Evolutionary conservation across 139 green algal species (phyloP), one percentile per base, ranked within the genome.

Genomic region (Nannochloris sp.): DNA sequence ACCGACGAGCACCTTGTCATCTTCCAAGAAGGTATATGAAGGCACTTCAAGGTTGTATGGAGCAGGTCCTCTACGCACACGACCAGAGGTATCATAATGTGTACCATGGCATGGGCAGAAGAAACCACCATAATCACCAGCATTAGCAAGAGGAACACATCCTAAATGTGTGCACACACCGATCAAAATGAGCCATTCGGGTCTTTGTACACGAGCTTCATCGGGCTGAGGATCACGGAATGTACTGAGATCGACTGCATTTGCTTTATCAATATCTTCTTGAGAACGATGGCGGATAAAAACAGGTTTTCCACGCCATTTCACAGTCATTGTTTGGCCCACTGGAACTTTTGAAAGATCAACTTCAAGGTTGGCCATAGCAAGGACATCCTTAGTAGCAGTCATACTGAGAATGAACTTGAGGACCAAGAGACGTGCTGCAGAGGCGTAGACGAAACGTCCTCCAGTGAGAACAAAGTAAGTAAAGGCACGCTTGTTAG

Each of bases 241-340:
- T 33, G 83, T 79, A n/a, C 31, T 64, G 9, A 97, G 35, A 25
- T 85, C 54, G 12, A 95, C 86, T 14, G 65, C 56, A 13, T 85
- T 82, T 3, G 90, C 88, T 30, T 82, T 64, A 3, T 65, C 72
- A 39, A 99, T 94, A 68, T 99, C 91, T 13, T 80, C 82, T 15
- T 85, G 74, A 23, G 87, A 95, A 6, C 94, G 79, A 75, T 91
- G 74, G 33, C 87, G 78, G 61, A 99, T 95, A 79, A 99, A 99
- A 33, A 99, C 95, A 2, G 95, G 95, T 86, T 99, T 99, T 64
- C 95, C 95, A 29, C 95, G 80, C 95, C 95, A 99, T 83, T 99
- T 99, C 53, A 96, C 86, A 3, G 92, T 98, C 15, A 99, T 85
- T 4, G 90, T 97, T 48, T 90, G 62, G 8, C 95, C 95, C 53